Evolutionary conservation across 1,139 yeast species (phyloP), one percentile per base, ranked within the genome.

Genomic region (Magnusiomyces fungicola): DNA sequence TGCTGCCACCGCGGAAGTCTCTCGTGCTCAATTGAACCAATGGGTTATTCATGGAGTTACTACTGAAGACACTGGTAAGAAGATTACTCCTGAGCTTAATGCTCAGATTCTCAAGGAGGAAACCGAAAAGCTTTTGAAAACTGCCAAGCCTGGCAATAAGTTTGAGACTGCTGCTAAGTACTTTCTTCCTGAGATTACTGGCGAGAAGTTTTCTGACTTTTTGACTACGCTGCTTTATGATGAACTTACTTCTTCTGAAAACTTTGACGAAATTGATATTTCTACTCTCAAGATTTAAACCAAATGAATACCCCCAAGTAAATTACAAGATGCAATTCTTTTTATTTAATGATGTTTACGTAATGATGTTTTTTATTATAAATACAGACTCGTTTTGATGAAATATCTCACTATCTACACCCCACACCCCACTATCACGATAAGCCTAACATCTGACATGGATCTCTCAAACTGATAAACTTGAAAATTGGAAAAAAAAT

Each of bases 1-100:
- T 62, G 92, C 92, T 49, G 92, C 92, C 46, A 84, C 92, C 52
- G 92, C 92, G 49, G 94, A 84, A 68, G 92, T 84, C 38, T 83
- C 90, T 32, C 80, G 94, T 67, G 78, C 87, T 38, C 89, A 83
- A 69, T 75, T 84, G 60, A 81, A 85, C 79, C 90, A 84, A 68
- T 84, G 92, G 92, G 88, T 83, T 55, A 80, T 80, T 57, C 92
- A 84, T 65, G 81, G 81, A 51, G 80, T 79, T 49, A 69, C 68
- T 57, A 82, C 90, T 47, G 78, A 76, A 56, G 74, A 75, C 56
- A n/a, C n/a, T 3, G 74, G 74, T 50, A 83, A 84, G 59, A 70
- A 68, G 50, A 74, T 84, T 53, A 76, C 83, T 59, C 75, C 79
- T 61, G 78, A 74, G 45, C 81, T 78, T 61, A 79, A 81, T 43